Evolutionary conservation across 768 basidiomycete species (phyloP), one percentile per base, ranked within the genome.

Genomic region (Tylopilus vinaceipallidus): DNA sequence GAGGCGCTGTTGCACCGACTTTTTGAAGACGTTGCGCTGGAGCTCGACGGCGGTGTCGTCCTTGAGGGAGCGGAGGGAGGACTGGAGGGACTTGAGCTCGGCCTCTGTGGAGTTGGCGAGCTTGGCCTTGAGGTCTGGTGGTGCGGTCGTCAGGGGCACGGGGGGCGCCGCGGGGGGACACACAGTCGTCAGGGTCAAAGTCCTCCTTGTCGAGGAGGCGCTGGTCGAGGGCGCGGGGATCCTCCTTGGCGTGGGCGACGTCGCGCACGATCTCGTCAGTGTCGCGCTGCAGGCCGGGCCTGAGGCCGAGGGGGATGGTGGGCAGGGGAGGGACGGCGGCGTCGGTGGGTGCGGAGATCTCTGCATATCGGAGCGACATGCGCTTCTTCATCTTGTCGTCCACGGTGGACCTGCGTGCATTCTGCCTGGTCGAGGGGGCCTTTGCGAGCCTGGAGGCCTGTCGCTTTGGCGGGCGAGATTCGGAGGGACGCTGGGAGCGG

Each of bases 361-460:
- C 88, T 33, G 88, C 91, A 79, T 90, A 97, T 65, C 94, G 84
- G 80, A 86, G 89, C 14, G 93, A 94, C 84, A 97, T 87, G 63
- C 95, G 88, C 71, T 92, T 92, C 80, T 92, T 93, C 70, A 97
- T 93, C 73, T 89, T 92, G 78, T 95, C 95, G 67, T 93, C 79
- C 52, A 84, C 77, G 48, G 68, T 52, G 8, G 70, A 70, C 19
- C 63, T 83, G 64, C 77, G 75, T 5, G 69, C 69, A 64, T 78
- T 76, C 54, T 76, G 67, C 58, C 74, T 58, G 9, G 43, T 53
- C 4, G 68, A 52, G 6, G 59, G 47, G 0, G 41, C 6, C 55
- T 67, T 70, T 55, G 65, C 49, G 40, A 70, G 65, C 55, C 61
- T 71, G 2, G 68, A 62, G n/a, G 45, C 53, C 41, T 61, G 42